Evolutionary conservation across 2,329 filamentous ascomycete genomes (phyloP).

Genomic region (Ophiostoma australiae): DNA sequence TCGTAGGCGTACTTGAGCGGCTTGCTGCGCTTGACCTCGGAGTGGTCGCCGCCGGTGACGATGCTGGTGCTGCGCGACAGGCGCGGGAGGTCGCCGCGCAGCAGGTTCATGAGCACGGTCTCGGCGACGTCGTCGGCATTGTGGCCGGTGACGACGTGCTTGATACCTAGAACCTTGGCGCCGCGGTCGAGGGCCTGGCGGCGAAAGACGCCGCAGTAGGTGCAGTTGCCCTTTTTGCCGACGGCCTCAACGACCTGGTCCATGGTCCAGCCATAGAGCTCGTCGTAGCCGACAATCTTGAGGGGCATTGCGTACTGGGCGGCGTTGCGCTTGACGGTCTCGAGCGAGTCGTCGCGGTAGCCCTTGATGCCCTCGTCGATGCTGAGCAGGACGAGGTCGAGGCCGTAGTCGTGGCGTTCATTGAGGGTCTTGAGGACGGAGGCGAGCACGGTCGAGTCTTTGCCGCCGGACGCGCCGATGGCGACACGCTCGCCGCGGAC

Average conservation of each 20-base stretch:
- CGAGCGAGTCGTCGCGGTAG: slow-evolving; percentile 90
- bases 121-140: slow-evolving; percentile 97
- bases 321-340: slow-evolving; percentile 94
- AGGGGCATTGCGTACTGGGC: slow-evolving; percentile 85
- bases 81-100: slow-evolving; percentile 83
- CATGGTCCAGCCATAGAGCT: slow-evolving; percentile 99
- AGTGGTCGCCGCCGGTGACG: slow-evolving; percentile 69
- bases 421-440: slow-evolving; percentile 94
- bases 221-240: slow-evolving; percentile 98
- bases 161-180: slow-evolving; percentile 78
- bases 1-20: slow-evolving; percentile 98
- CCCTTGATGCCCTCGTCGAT: slow-evolving; percentile 98
- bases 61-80: slow-evolving; percentile 87
- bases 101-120: slow-evolving; percentile 94
- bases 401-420: slow-evolving; percentile 77
- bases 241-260: slow-evolving; percentile 95
- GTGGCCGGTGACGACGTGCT: slow-evolving; percentile 93
- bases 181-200: slow-evolving; percentile 91
- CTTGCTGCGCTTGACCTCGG: slow-evolving; percentile 91
- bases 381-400: slow-evolving; percentile 80
- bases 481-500: slow-evolving; percentile 77
- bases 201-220: slow-evolving; percentile 94
- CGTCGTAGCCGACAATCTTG: slow-evolving; percentile 86
- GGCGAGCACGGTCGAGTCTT: slow-evolving; percentile 93
- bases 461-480: slow-evolving; percentile 93